A percentile compares a stretch with the other conserved stretches of the same genome.
Conservation (phyloP, 2,329 filamentous ascomycete species). For the Phaeosphaeria sp. region DNA sequence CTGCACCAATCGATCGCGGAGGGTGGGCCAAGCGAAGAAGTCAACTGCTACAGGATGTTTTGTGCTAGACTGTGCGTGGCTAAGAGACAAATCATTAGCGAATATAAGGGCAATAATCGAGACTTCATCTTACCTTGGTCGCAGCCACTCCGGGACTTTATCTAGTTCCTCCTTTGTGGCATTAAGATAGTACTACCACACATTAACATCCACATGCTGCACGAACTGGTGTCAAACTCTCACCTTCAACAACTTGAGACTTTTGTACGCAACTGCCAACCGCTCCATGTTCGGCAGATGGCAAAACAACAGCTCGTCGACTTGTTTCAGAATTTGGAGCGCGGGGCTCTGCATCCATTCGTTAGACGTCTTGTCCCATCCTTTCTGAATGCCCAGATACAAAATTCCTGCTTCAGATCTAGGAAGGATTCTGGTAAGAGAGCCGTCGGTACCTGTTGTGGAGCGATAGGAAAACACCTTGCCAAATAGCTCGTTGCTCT, state of each 20-base stretch:
- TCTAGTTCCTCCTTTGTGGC: constrained; percentile 30
- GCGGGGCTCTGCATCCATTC: constrained; percentile 40
- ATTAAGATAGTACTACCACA: constrained; percentile 38
- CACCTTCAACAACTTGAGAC: constrained; percentile 44
- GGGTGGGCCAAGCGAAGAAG: constrained; percentile 44
- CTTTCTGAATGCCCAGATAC: constrained; percentile 37
- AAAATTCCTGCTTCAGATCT: constrained; percentile 34
- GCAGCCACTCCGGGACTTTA: constrained; percentile 38
- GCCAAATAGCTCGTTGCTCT: constrained; percentile 39
- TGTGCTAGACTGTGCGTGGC: constrained; percentile 28
- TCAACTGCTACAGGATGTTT: constrained; percentile 39
- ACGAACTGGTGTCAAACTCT: neutral
- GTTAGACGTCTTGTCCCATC: constrained; percentile 30
- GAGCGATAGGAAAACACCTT: constrained; percentile 30
- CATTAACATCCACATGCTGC: constrained; percentile 1
- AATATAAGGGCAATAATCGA: neutral
- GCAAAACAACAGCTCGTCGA: constrained; percentile 38
- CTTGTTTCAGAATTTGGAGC: constrained; percentile 34
- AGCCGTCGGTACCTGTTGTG: constrained; percentile 1
- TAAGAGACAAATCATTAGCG: constrained; percentile 6
- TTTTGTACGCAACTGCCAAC: constrained; percentile 39
- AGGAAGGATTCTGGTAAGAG: constrained; percentile 2
- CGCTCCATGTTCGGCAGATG: constrained; percentile 32
- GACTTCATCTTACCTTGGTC: constrained; percentile 20
- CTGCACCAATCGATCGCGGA: constrained; percentile 36